Conservation (phyloP, 1,284 basidiomycete genomes). For the Sporisorium exsertum region DNA sequence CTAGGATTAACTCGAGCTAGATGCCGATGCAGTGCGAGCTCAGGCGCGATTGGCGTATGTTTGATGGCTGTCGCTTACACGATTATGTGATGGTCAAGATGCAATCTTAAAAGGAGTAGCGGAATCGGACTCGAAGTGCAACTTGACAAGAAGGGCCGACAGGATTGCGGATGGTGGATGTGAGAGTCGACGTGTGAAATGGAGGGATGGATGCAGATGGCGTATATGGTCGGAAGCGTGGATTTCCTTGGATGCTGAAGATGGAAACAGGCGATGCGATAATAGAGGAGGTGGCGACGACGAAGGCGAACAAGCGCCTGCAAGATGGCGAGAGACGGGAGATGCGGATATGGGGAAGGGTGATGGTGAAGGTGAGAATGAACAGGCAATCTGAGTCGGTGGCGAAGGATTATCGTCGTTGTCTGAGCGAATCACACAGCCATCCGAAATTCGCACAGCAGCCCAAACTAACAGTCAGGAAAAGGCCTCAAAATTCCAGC, state of each 20-base stretch:
- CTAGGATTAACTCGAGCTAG: neutral
- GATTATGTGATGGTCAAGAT: neutral
- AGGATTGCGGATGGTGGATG: neutral
- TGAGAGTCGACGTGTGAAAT: neutral
- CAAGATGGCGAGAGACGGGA: neutral
- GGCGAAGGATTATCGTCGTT: conserved; percentile 11
- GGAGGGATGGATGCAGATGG: neutral
- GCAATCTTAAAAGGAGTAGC: conserved; percentile 19
- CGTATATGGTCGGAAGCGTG: neutral
- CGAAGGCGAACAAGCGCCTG: neutral
- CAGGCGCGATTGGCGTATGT: neutral
- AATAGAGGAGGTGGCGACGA: neutral
- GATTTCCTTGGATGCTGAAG: neutral
- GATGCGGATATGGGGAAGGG: neutral
- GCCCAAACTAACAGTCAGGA: neutral
- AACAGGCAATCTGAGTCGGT: neutral
- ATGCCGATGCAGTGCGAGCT: neutral
- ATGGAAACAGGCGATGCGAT: neutral
- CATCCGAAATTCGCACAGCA: conserved; percentile 3
- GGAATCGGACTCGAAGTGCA: conserved; percentile 34
- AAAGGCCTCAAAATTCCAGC: neutral
- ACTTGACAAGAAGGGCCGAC: conserved; percentile 1
- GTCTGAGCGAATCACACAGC: conserved; percentile 8
- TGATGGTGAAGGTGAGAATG: neutral
- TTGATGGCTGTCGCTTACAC: no score